Conservation (phyloP, 1,139 yeast genomes). For the Magnusiomyces fungicola region DNA sequence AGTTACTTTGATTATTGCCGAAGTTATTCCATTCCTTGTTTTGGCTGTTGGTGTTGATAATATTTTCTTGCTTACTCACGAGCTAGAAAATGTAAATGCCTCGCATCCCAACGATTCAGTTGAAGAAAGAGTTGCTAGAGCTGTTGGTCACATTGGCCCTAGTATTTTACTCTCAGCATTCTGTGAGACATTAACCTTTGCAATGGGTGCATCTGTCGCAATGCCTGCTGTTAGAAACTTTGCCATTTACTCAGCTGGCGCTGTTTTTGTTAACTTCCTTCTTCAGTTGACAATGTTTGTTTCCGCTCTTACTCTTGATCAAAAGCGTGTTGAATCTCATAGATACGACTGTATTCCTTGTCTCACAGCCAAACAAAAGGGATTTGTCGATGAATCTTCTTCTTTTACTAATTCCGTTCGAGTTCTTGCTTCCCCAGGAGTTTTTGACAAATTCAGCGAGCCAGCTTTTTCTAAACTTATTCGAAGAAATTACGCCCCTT, state of each 20-base stretch:
- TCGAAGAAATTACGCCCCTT: constrained; percentile 47
- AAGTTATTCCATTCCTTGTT: constrained; percentile 90
- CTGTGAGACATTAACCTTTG: constrained; percentile 70
- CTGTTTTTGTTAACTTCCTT: constrained; percentile 66
- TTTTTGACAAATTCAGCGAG: constrained; percentile 23
- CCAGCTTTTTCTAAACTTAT: constrained; percentile 37
- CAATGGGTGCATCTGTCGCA: constrained; percentile 68
- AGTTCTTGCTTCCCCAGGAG: constrained; percentile 25
- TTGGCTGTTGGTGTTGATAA: constrained; percentile 95
- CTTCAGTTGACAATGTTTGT: constrained; percentile 79
- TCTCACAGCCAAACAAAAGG: constrained; percentile 17
- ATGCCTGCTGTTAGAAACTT: constrained; percentile 97
- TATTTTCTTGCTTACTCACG: constrained; percentile 78
- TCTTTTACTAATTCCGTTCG: constrained; percentile 23
- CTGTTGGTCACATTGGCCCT: constrained; percentile 76
- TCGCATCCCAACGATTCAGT: constrained; percentile 40
- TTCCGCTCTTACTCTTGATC: constrained; percentile 64
- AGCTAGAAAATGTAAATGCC: constrained; percentile 50
- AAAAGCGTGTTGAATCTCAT: constrained; percentile 49
- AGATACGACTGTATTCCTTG: constrained; percentile 49
- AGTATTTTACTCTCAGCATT: constrained; percentile 72
- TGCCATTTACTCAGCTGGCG: constrained; percentile 85
- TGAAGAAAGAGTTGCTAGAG: constrained; percentile 50
- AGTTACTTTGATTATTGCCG: constrained; percentile 88
- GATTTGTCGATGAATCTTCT: background rate